Evolutionary conservation across 1,284 basidiomycete genomes (phyloP).

Genomic region (Cryptococcus maquisensis): DNA sequence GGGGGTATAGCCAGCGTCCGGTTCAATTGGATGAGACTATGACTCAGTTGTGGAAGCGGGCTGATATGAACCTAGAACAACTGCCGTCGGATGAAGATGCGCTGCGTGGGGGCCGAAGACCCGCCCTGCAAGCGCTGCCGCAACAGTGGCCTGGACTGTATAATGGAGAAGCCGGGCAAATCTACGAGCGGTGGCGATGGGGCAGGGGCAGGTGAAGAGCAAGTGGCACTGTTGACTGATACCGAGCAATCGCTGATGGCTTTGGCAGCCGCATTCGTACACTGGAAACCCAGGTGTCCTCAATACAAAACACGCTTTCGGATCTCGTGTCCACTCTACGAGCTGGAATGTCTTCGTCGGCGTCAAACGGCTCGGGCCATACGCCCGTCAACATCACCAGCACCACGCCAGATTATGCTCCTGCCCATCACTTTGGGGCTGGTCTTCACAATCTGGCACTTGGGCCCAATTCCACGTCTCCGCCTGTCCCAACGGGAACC

Average conservation of each 20-base stretch:
- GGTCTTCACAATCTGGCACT: not conserved
- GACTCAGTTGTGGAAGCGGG: not conserved
- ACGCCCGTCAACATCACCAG: constrained; percentile 19
- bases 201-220: constrained; percentile 54
- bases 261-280: constrained; percentile 74
- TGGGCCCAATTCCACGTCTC: not conserved
- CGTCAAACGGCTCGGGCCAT: constrained; percentile 23
- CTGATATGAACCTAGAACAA: constrained; percentile 35
- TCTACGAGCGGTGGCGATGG: constrained; percentile 64
- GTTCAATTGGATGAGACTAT: not conserved
- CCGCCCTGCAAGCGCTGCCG: constrained; percentile 88
- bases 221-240: not conserved
- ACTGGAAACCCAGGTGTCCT: constrained; percentile 73
- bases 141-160: constrained; percentile 76
- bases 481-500: not conserved
- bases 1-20: not conserved
- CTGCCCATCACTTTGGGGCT: not conserved
- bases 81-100: constrained; percentile 57
- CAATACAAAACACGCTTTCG: constrained; percentile 71
- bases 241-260: not conserved
- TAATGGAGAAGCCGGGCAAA: constrained; percentile 86
- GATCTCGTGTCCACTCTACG: constrained; percentile 62
- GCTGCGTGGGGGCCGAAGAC: constrained; percentile 67
- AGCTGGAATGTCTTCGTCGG: constrained; percentile 24
- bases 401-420: constrained; percentile 19